phyloP scores from a whole-genome alignment of 805 yeast species.

The Citeromyces matritensis region DNA sequence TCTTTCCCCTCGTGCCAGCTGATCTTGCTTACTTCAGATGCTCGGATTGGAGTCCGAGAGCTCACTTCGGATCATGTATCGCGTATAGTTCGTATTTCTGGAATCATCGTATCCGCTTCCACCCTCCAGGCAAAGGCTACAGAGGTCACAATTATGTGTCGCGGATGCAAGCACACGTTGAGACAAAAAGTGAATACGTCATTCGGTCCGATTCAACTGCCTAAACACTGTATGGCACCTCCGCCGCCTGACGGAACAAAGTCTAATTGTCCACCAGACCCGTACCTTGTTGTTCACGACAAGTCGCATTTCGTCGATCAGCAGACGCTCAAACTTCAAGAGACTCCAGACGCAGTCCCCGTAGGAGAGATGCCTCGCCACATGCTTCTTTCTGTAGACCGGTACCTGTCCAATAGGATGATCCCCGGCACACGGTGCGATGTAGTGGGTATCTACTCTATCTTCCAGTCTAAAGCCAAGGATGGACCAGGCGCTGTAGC shows the following conservation, averaged over 20 bases:
- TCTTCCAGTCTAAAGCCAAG: constrained; percentile 59
- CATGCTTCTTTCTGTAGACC: constrained; percentile 71
- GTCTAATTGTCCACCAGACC: constrained; percentile 75
- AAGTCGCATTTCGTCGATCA: constrained; percentile 90
- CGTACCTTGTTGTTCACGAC: constrained; percentile 87
- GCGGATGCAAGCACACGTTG: constrained; percentile 73
- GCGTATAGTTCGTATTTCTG: constrained; percentile 80
- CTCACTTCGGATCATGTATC: constrained; percentile 81
- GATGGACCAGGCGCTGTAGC: constrained; percentile 55
- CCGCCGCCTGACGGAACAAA: constrained; percentile 32
- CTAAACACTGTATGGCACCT: constrained; percentile 49
- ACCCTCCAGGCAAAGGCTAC: constrained; percentile 84
- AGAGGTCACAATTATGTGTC: constrained; percentile 68
- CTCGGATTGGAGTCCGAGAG: constrained; percentile 60
- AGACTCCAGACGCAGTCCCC: constrained; percentile 97
- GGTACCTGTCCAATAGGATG: constrained; percentile 78
- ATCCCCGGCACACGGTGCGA: constrained; percentile 95
- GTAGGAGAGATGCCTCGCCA: constrained; percentile 99
- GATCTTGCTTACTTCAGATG: constrained; percentile 58
- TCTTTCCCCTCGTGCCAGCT: constrained; percentile 76
- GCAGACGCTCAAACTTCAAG: constrained; percentile 86
- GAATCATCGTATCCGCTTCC: constrained; percentile 85
- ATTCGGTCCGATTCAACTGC: constrained; percentile 56
- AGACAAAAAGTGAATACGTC: constrained; percentile 46
- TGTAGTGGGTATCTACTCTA: constrained; percentile 83